Evolutionary conservation across 75 land plant species (phyloP), one percentile per base, ranked within the genome.

Genomic region (Selaginella tamariscina): DNA sequence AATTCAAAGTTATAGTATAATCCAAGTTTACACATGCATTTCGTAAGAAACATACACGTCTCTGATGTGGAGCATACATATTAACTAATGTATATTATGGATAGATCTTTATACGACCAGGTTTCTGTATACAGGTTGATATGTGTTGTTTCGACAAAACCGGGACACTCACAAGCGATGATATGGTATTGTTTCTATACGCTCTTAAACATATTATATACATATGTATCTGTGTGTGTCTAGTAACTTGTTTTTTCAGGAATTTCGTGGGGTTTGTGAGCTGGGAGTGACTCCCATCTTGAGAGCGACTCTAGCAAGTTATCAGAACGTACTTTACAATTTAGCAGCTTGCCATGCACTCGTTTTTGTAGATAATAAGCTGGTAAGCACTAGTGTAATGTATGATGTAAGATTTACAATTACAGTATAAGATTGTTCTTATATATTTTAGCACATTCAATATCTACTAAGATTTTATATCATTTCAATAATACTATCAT

Each of bases 91-190:
- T 39, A 39, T 5, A 5, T 15, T 39, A 5, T 39, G 5, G 49
- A 5, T 39, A 15, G 15, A 5, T 39, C 15, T 15, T 39, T 39
- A 5, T 5, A 39, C 49, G 49, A 39, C 49, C 11, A 15, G 49
- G 49, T 5, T 15, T 0, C 32, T 26, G 0, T 64, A 27, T 74
- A 31, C 86, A 94, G 98, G 98, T 94, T 73, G 98, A 94, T 71
- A 80, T 89, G 27, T 94, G 98, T 70, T 94, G 98, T 77, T 94
- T 94, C 80, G 98, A 94, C 73, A 94, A 94, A 77, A 94, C 98
- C 32, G 98, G 98, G 49, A 94, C 98, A 56, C 78, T 94, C 24
- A 94, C 98, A 68, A 86, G 91, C 65, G 98, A 94, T 87, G 98
- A 94, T 78, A 94, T 94, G 98, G 98, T 94, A 79, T 63, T 39